Percentiles rank a stretch among this genome's conserved stretches.
These are phyloP conservation scores for Metarhizium sp. DNA, from an alignment of 2,329 filamentous ascomycete genomes.

Conservation along the genomic window DNA sequence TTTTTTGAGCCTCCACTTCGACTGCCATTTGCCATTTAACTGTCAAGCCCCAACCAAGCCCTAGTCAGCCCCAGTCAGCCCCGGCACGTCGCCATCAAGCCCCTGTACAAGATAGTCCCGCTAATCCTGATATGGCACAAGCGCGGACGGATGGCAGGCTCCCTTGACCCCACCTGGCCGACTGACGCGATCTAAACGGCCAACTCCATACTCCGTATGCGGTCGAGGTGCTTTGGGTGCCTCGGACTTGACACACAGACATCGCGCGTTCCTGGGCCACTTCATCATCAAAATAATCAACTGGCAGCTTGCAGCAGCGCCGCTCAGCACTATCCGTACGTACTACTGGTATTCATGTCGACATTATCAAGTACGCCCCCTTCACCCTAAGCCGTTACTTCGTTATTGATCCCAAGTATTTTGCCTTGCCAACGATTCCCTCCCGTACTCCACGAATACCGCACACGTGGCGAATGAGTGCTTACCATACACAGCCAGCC, in stretches of 20 bases:
- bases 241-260: background rate
- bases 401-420: too few relatives aligned
- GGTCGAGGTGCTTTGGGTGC: background rate
- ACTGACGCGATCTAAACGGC: constrained; percentile 1
- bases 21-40: background rate
- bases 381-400: too few relatives aligned
- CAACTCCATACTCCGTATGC: background rate
- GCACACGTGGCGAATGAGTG: too few relatives aligned
- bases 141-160: background rate
- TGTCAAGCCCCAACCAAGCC: background rate
- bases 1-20: constrained; percentile 6
- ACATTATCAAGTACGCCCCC: too few relatives aligned
- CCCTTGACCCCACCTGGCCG: background rate
- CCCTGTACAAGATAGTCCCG: background rate
- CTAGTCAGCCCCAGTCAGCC: background rate
- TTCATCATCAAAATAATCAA: background rate
- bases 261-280: constrained; percentile 1
- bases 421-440: too few relatives aligned
- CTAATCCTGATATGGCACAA: background rate
- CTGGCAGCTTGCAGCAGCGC: too few relatives aligned
- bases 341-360: background rate
- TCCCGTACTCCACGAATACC: too few relatives aligned
- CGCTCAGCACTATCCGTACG: too few relatives aligned
- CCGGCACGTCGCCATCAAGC: background rate
- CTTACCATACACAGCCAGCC: too few relatives aligned